Percentiles rank a stretch among this genome's conserved stretches.
phyloP scores from a whole-genome alignment of 495 filamentous ascomycete species.

The Penicillium paradoxum region DNA sequence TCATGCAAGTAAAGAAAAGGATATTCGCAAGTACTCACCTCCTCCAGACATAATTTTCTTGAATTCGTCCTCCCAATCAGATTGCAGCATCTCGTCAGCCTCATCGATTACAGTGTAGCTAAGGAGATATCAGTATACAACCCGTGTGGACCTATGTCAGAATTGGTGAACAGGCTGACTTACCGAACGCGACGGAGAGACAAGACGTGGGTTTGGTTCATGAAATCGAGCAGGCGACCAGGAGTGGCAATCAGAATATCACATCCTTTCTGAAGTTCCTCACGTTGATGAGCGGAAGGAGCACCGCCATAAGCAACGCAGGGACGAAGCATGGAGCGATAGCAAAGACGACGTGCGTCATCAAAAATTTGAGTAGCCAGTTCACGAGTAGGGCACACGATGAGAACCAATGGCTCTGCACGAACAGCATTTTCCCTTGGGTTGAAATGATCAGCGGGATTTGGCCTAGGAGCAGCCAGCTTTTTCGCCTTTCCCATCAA shows the following conservation, averaged over 20 bases:
- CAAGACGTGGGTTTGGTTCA: conserved; percentile 61
- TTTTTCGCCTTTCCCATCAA: conserved; percentile 92
- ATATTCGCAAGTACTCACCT: conserved; percentile 46
- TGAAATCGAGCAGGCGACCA: conserved; percentile 79
- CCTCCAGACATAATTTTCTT: conserved; percentile 68
- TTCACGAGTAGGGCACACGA: conserved; percentile 86
- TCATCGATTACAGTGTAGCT: conserved; percentile 89
- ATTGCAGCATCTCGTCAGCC: conserved; percentile 82
- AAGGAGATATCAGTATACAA: conserved; percentile 1
- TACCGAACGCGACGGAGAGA: conserved; percentile 73
- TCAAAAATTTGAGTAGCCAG: conserved; percentile 91
- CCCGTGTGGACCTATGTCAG: neutral
- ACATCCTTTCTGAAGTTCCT: conserved; percentile 75
- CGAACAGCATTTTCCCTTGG: conserved; percentile 40
- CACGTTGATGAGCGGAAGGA: conserved; percentile 57
- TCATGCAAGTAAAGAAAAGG: conserved; percentile 1
- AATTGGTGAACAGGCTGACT: conserved; percentile 3
- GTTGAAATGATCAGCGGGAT: conserved; percentile 44
- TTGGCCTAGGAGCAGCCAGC: conserved; percentile 69
- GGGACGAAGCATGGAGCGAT: conserved; percentile 89
- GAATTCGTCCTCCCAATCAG: conserved; percentile 70
- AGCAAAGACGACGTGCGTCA: conserved; percentile 84
- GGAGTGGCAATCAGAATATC: conserved; percentile 86
- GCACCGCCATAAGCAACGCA: conserved; percentile 88
- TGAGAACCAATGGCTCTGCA: conserved; percentile 80